Evolutionary conservation across 2,329 filamentous ascomycete species (phyloP).

Genomic region (Thielaviopsis populi): DNA sequence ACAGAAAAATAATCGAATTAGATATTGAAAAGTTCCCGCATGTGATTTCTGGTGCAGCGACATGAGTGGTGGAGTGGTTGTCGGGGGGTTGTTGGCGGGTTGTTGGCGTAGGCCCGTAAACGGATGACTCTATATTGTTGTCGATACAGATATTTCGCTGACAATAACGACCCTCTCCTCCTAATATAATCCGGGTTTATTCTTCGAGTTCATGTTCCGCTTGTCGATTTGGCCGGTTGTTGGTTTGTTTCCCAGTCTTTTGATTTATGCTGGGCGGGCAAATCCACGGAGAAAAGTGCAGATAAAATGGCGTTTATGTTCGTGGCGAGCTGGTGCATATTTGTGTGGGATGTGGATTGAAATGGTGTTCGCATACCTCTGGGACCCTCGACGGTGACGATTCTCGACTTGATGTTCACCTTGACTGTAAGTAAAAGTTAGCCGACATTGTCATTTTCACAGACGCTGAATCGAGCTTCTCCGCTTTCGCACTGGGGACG

Average conservation of each 20-base stretch:
- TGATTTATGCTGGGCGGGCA: neutral
- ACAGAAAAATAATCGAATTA: constrained; percentile 10
- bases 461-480: constrained; percentile 1
- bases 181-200: neutral
- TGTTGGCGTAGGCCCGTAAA: neutral
- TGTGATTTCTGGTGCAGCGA: neutral
- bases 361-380: constrained; percentile 46
- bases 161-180: neutral
- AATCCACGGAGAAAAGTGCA: neutral
- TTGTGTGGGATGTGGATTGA: neutral
- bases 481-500: constrained; percentile 16
- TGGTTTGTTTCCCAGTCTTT: neutral
- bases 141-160: neutral
- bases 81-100: neutral
- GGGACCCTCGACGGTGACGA: constrained; percentile 94
- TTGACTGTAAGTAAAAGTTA: constrained; percentile 51
- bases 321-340: constrained; percentile 1
- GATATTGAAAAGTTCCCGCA: neutral
- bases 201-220: neutral
- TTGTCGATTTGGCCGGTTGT: neutral
- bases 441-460: neutral
- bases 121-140: neutral
- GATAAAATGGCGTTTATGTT: neutral
- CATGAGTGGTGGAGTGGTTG: neutral
- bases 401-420: constrained; percentile 90